Evolutionary conservation across 257 asterid species (phyloP), one percentile per base, ranked within the genome.

Genomic region (Marsdenia floribunda): DNA sequence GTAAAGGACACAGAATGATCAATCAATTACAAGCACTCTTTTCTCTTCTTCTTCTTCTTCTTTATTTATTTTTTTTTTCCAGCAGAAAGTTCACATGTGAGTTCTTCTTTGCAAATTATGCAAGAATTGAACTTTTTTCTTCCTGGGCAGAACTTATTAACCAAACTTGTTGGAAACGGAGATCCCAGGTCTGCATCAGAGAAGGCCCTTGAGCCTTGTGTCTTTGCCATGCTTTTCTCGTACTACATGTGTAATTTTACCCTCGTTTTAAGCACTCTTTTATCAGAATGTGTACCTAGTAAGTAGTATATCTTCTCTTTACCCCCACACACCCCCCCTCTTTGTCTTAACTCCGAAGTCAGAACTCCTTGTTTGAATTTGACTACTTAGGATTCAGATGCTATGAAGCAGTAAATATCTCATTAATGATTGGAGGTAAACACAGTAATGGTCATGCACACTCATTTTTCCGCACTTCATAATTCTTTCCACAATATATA

Each of bases 171-270:
- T 77, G 82, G 77, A 72, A 73, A 33, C 44, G 49, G 77, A 63
- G 71, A 81, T 79, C 44, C 44, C 68, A 49, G 71, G 53, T 70
- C 52, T 21, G 52, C 44, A 79, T 52, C 58, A 26, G 49, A 44
- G 1, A 59, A 59, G 69, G 7, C 19, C 63, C 78, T 72, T 72
- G 83, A 82, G 86, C 84, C 76, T 71, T 76, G 81, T 73, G 79
- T 68, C 77, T 73, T 40, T 50, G n/a, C 14, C 37, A 47, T 65
- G 44, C 67, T 44, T 73, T 73, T 63, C 37, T 64, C 38, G 70
- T 42, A 42, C 44, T 3, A 72, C 74, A 71, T 38, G 40, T 21
- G 49, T 49, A 49, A 19, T 38, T 60, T 44, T 52, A 67, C 70
- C 58, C 67, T 57, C 59, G 72, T 47, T 67, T 73, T 52, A 12